These are phyloP conservation scores for Lotmaria passim DNA, from an alignment of 208 protist genomes.

Conservation along the genomic window DNA sequence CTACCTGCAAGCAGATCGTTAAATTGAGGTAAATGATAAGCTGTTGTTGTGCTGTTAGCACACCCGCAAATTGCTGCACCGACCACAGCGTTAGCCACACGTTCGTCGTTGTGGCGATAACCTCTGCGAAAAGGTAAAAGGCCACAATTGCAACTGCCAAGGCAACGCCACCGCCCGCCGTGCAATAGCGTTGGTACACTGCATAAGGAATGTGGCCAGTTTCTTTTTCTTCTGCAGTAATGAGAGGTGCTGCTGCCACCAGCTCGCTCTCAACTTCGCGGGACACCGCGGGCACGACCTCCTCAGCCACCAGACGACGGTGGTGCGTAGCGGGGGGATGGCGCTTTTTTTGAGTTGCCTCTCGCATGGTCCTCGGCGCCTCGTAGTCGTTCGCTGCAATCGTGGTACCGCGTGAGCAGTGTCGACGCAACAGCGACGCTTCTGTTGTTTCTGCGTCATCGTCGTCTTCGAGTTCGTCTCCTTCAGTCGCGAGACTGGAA, in stretches of 20 bases:
- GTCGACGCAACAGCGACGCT: no score
- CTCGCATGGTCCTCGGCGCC: no score
- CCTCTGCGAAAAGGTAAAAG: conserved; percentile 39
- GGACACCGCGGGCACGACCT: no score
- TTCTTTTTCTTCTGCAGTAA: conserved; percentile 66
- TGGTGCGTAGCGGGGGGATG: no score
- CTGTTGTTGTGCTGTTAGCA: conserved; percentile 20
- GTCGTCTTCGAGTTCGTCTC: no score
- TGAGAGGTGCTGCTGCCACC: conserved; percentile 31
- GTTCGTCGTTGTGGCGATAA: conserved; percentile 17
- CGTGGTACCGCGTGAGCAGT: no score
- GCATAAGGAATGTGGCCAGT: conserved; percentile 49
- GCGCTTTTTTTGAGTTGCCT: no score
- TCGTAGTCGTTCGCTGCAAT: no score
- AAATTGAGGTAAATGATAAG: conserved; percentile 30
- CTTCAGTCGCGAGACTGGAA: no score
- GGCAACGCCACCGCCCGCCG: conserved; percentile 37
- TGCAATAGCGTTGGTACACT: conserved; percentile 58
- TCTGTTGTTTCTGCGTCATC: no score
- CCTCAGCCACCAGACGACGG: no score
- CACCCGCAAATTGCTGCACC: conserved; percentile 32
- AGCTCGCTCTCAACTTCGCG: conserved; percentile 7
- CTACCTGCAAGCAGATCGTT: conserved; percentile 10
- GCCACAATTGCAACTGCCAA: conserved; percentile 24
- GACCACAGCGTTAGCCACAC: conserved; percentile 74